Base-by-base conservation (phyloP, 225 moss, liverwort and hornwort species). In the Marchantia polymorpha region DNA sequence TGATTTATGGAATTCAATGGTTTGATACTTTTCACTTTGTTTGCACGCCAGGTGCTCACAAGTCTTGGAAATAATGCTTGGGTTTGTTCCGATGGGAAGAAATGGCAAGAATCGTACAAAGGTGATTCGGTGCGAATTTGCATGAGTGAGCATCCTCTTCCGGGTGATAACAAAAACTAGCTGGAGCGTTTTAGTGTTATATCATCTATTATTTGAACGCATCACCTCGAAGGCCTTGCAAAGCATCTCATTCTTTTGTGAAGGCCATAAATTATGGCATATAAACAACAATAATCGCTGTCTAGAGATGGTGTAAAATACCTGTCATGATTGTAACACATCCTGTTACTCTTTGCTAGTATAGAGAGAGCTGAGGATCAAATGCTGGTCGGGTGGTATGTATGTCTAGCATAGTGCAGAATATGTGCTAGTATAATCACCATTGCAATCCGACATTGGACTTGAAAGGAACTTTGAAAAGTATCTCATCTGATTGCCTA, bases 61-160 rank as follows among this genome's bases (percentile, higher is more conserved):
- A 93, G 90, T 52, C 93, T 92, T 25, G 78, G 96, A 26, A 94
- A 88, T 83, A 97, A 93, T 81, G 96, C 92, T 14, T 97, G 96
- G 96, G 93, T 93, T 63, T 94, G 92, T 17, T 94, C 94, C 64
- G 96, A 97, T 79, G 94, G 94, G 53, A 97, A 97, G 83, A 97
- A 86, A 31, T 83, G 94, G 74, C 96, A 94, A 79, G 93, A 94
- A 49, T 49, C 94, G 79, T 91, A 91, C 27, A 93, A 83, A 68
- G 94, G 96, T 13, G 94, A 97, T 82, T 92, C 93, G 0, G 89
- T 97, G 81, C 89, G 91, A 48, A 93, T 94, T 72, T 81, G 81
- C 72, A 94, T 97, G 94, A 97, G 96, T 63, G 92, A 97, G 82
- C 94, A 92, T 79, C 94, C 93, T 65, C 90, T 97, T 79, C 93